Evolutionary conservation across 495 filamentous ascomycete genomes (phyloP).

Genomic region (Tuber magnatum): DNA sequence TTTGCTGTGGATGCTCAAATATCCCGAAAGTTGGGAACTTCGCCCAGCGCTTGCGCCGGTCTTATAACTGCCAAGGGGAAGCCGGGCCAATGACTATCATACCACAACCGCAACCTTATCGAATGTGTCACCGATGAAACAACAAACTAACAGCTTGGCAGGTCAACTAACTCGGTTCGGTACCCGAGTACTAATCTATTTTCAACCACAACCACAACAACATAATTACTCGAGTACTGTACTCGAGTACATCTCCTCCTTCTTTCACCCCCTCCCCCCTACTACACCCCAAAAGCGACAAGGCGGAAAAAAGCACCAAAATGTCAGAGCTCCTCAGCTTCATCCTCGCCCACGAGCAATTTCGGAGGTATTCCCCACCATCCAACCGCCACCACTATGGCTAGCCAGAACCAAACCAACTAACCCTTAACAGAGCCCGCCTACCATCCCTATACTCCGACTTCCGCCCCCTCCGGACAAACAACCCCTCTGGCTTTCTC

Average conservation of each 20-base stretch:
- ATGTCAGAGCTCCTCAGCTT: conserved; percentile 24
- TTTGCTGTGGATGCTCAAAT: neutral
- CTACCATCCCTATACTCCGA: conserved; percentile 92
- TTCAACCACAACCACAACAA: neutral
- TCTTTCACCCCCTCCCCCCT: neutral
- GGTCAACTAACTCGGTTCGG: neutral
- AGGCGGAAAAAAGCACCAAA: neutral
- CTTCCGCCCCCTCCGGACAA: conserved; percentile 66
- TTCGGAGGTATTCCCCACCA: conserved; percentile 26
- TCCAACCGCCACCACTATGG: neutral
- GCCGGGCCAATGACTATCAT: no score
- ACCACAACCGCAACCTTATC: neutral
- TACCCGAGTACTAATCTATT: neutral
- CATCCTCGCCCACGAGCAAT: conserved; percentile 27
- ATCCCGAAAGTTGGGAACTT: neutral
- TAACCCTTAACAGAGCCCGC: conserved; percentile 53
- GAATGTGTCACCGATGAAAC: neutral
- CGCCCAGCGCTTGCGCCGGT: neutral
- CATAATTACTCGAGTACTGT: no score
- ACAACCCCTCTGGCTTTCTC: conserved; percentile 83
- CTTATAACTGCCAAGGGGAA: neutral
- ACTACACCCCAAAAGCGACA: neutral
- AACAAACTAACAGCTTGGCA: neutral
- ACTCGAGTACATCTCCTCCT: neutral
- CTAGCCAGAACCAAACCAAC: conserved; percentile 5